Evolutionary conservation across 352 stramenopile species (phyloP), one percentile per base, ranked within the genome.

Genomic region (Phytophthora hybrid): DNA sequence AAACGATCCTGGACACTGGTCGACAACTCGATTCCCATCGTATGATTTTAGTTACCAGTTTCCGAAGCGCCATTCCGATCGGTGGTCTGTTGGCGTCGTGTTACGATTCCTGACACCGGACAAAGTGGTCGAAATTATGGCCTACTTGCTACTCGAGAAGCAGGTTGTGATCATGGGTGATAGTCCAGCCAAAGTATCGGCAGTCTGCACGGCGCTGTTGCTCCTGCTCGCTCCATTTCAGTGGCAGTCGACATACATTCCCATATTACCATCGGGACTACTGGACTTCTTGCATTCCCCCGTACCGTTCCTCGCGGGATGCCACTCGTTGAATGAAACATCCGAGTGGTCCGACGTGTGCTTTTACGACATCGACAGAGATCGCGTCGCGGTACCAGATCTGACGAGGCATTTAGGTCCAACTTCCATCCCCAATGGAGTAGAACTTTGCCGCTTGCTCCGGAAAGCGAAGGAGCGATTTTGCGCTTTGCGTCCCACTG

Each of bases 241-340:
- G 77, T 96, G 89, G 88, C 89, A 96, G 77, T 96, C 88, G 18
- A 96, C 89, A 13, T 96, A 94, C 49, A 96, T 96, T n/a, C 89
- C 88, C 4, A 53, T 95, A 63, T 57, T 96, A 10, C 89, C 89
- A 18, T 86, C 84, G 21, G 82, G 74, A 9, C 58, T 96, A 14
- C 68, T 94, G 31, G 89, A 95, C 63, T 95, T 96, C 66, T 72
- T 96, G 32, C 89, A 96, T 64, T 96, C 89, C 8, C 88, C 89
- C 9, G 89, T 96, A 4, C 89, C 88, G 10, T 96, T 93, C 58
- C 78, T 96, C 18, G 88, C 85, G 2, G 89, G 87, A 3, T 93
- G 85, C 32, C 88, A 95, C 46, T 66, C 77, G 5, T 66, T 92
- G 32, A 71, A 79, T 31, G 78, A 82, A n/a, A 93, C 84, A 4